Base-by-base conservation (phyloP, 805 yeast species). In the Candida ficus region DNA sequence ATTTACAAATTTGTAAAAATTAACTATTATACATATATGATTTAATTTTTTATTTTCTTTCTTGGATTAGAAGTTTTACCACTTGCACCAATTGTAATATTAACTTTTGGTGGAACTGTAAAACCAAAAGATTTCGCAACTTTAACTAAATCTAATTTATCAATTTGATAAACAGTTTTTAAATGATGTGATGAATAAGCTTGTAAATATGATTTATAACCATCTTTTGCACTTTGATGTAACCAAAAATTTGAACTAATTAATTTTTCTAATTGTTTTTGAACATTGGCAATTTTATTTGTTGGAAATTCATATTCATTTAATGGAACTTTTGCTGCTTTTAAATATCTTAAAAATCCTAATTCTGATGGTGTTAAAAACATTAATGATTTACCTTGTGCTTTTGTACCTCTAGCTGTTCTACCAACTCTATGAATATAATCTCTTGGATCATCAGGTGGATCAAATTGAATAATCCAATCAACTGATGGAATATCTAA, bases 381-480 rank as follows among this genome's bases (percentile, higher is more conserved):
- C 98, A 93, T 90, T 47, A 93, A 71, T 9, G 96, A 87, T 65
- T 82, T 86, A 56, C 99, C 99, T 60, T 81, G 82, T 42, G 96
- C 98, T 36, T 76, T 60, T 11, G 83, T 77, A 49, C 95, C 95
- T 71, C 99, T 83, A 28, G 99, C 99, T 21, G 99, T 93, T 73
- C 99, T 83, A 51, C 99, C 99, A 28, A 93, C 99, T 66, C 99
- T 80, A 69, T 93, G 99, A 53, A 93, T 93, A 63, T 93, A 93
- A 67, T 93, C 98, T 68, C 98, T 81, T 66, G 99, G 99, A 68
- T 93, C 99, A 82, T 93, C 99, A 62, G 99, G 99, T 41, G 99
- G 99, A 64, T 93, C 99, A 59, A 88, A 93, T 71, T 93, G 99
- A 50, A 93, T 84, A 58, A 93, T 93, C 99, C 99, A 93, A 69